Conservation (phyloP, 2,329 filamentous ascomycete genomes). For the Fusarium humuli region DNA sequence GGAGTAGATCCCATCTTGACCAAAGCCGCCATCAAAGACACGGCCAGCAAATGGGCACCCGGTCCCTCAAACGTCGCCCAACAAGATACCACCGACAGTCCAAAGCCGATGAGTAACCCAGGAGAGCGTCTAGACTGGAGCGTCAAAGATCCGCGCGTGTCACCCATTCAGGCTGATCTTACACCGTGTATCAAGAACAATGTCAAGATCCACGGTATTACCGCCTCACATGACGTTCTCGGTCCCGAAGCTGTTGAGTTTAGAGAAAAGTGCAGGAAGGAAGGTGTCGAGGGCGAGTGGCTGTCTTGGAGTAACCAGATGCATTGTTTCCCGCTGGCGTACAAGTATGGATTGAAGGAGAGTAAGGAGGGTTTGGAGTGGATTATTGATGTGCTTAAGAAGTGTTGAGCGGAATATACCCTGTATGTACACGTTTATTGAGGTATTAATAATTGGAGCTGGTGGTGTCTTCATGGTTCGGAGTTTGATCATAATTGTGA, state of each 20-base stretch:
- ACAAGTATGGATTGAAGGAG: conserved; percentile 60
- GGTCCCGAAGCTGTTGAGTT: conserved; percentile 63
- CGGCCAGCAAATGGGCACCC: conserved; percentile 45
- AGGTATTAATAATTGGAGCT: background rate
- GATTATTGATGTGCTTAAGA: conserved; percentile 32
- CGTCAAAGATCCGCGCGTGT: conserved; percentile 57
- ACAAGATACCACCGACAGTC: background rate
- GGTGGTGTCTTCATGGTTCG: background rate
- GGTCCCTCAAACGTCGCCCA: background rate
- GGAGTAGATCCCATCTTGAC: conserved; percentile 45
- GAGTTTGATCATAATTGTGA: background rate
- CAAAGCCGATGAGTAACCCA: background rate
- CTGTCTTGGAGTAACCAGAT: conserved; percentile 70
- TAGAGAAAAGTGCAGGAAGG: conserved; percentile 57
- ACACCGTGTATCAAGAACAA: conserved; percentile 43
- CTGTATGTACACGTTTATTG: background rate
- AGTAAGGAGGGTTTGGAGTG: conserved; percentile 48
- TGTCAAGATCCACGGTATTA: conserved; percentile 63
- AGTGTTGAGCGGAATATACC: background rate
- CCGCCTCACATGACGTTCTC: conserved; percentile 64
- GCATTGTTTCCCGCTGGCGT: conserved; percentile 68
- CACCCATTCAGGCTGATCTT: conserved; percentile 61
- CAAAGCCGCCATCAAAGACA: conserved; percentile 27
- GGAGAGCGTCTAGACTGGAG: conserved; percentile 29
- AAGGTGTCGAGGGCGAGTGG: conserved; percentile 64